Base-by-base conservation (phyloP, 2,329 filamentous ascomycete genomes). In the Diaporthe sp. region DNA sequence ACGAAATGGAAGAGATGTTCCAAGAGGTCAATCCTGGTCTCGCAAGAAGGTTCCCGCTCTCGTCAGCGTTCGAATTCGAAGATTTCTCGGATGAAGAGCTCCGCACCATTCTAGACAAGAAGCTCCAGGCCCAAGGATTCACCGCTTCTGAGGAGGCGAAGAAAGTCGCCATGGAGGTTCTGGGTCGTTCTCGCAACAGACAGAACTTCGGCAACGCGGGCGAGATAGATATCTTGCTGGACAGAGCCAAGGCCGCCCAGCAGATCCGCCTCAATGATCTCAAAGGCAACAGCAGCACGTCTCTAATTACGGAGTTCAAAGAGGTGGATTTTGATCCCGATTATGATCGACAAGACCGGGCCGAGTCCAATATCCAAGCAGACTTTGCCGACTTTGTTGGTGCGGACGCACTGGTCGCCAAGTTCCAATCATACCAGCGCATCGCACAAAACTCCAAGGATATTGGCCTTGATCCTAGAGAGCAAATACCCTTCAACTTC, bases 61-160 rank as follows among this genome's bases (percentile, higher is more conserved):
- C 57, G 6, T 59, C 57, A 31, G 57, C 31, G n/a, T 59, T 59
- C 19, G 31, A 59, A 34, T 59, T 59, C 6, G 19, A 39, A 4
- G 57, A 59, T n/a, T 59, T 59, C 31, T 37, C 57, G 19, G 57
- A 37, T 12, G 57, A 59, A 34, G 31, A 59, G 57, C 31, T 59
- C 17, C 19, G 31, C 31, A 37, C 22, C 19, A 59, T 59, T 37
- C 28, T 59, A 13, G 57, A 59, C 2, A 22, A 39, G 6, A 59
- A 59, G 8, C 57, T 59, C 4, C 19, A 59, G 19, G 19, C 57
- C 9, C 57, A 59, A 19, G 57, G 57, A 13, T 59, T 59, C 17
- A n/a, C 34, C 9, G 57, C 31, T n/a, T 59, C 57, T 8, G 31
- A 37, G 15, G 9, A 59, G 57, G 57, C 57, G 9, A 59, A 39